These are phyloP conservation scores for Candida maris DNA, from an alignment of 805 yeast species.

Conservation along the genomic window DNA sequence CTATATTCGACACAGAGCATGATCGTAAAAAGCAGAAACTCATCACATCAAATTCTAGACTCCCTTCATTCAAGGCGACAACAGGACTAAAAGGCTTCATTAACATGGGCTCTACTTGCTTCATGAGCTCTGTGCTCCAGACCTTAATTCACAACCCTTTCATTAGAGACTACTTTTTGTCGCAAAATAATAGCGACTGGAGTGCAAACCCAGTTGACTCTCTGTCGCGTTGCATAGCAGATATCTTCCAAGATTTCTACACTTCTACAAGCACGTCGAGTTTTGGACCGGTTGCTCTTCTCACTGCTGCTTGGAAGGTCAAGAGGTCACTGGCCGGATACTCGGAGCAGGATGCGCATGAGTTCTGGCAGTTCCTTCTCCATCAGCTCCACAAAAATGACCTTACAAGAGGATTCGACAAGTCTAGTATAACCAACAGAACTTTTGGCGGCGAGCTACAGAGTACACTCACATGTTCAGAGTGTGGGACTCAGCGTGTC, in stretches of 20 bases:
- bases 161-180: constrained; percentile 70
- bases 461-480: constrained; percentile 70
- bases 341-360: constrained; percentile 98
- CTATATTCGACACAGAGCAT: constrained; percentile 28
- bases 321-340: constrained; percentile 88
- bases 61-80: constrained; percentile 52
- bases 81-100: constrained; percentile 86
- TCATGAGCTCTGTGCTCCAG: constrained; percentile 91
- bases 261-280: constrained; percentile 61
- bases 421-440: constrained; percentile 55
- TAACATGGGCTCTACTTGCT: constrained; percentile 96
- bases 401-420: constrained; percentile 20
- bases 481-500: constrained; percentile 59
- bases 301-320: constrained; percentile 85
- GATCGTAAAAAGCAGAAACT: constrained; percentile 23
- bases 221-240: constrained; percentile 81
- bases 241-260: constrained; percentile 70
- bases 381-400: constrained; percentile 71
- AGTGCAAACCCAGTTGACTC: constrained; percentile 45
- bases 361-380: constrained; percentile 87
- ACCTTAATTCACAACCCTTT: constrained; percentile 87
- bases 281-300: constrained; percentile 74
- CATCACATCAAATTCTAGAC: constrained; percentile 31
- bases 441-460: constrained; percentile 81
- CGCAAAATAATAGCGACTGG: constrained; percentile 67